Percentiles rank a stretch among this genome's conserved stretches.
These are phyloP conservation scores for Dendrobium huoshanense DNA, from an alignment of 106 monocot genomes.

Conservation along the genomic window DNA sequence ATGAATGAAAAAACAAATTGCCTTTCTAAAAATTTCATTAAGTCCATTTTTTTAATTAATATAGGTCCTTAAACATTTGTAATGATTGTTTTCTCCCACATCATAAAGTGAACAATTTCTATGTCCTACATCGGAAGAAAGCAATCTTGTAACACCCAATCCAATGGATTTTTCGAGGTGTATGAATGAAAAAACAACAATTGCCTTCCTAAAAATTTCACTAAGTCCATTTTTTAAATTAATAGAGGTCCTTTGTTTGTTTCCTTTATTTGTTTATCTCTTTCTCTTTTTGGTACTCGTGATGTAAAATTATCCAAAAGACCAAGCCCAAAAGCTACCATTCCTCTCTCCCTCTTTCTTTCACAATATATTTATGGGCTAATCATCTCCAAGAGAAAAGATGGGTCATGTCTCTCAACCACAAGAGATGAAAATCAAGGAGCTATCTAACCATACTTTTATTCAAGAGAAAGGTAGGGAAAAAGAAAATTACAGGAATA, in stretches of 20 bases:
- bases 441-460: background rate
- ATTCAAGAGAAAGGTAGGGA: background rate
- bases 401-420: background rate
- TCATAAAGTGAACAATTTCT: background rate
- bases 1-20: background rate
- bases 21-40: background rate
- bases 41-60: background rate
- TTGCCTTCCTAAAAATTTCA: background rate
- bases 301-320: background rate
- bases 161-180: background rate
- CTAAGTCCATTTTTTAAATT: background rate
- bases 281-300: background rate
- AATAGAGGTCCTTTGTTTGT: background rate
- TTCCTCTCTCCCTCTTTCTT: background rate
- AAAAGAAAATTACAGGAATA: background rate
- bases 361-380: no score
- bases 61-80: background rate
- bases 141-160: background rate
- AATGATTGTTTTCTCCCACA: background rate
- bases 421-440: background rate
- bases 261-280: background rate
- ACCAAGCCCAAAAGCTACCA: background rate
- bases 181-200: background rate
- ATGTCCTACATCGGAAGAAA: background rate
- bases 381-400: no score